Evolutionary conservation across 2,329 filamentous ascomycete species (phyloP).

Genomic region (Rhinocladiella similis): DNA sequence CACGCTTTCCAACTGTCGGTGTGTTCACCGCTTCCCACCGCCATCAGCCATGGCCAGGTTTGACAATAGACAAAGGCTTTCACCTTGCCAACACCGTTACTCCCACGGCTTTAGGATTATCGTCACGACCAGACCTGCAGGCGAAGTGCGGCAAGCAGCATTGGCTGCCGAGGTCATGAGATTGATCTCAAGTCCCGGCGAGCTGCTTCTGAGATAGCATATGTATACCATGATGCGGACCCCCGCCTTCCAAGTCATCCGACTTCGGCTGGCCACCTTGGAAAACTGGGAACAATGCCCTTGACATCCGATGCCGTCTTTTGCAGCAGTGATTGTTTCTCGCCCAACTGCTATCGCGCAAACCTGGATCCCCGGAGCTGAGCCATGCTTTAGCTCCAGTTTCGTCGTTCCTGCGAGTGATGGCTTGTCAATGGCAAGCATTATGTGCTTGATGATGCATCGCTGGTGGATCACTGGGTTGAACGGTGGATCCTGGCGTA

Average conservation of each 20-base stretch:
- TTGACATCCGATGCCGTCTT: neutral
- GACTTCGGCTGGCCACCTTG: neutral
- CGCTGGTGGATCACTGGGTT: constrained; percentile 1
- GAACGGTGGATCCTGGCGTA: neutral
- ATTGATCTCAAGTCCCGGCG: neutral
- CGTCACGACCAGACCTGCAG: neutral
- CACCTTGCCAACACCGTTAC: neutral
- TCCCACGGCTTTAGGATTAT: neutral
- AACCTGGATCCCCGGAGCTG: neutral
- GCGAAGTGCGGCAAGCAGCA: neutral
- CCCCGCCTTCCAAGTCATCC: neutral
- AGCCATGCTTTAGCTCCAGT: constrained; percentile 1
- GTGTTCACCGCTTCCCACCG: constrained; percentile 20
- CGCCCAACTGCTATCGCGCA: neutral
- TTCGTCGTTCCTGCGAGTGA: constrained; percentile 9
- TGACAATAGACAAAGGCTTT: too few species aligned
- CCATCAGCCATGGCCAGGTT: neutral
- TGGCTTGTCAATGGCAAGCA: neutral
- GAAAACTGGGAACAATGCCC: neutral
- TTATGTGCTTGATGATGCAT: neutral
- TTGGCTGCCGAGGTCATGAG: neutral
- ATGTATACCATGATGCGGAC: neutral
- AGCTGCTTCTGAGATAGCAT: neutral
- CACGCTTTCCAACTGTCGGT: constrained; percentile 11
- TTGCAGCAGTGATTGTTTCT: neutral